These are phyloP conservation scores for Gyromitra esculenta DNA, from an alignment of 2,329 filamentous ascomycete genomes.

Conservation along the genomic window DNA sequence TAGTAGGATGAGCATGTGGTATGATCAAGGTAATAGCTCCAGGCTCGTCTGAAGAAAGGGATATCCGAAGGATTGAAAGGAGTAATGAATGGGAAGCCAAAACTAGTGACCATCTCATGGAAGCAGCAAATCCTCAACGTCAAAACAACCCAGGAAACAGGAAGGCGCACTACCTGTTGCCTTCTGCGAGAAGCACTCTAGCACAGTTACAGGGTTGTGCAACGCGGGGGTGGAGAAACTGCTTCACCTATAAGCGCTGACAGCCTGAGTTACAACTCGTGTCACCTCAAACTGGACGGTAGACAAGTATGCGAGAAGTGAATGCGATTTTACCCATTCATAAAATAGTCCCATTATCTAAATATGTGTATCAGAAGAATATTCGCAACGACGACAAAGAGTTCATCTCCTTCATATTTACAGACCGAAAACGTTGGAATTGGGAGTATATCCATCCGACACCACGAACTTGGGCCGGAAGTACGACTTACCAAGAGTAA, in stretches of 20 bases:
- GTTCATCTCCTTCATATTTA: background rate
- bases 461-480: background rate
- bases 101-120: background rate
- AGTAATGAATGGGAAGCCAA: background rate
- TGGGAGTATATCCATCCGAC: background rate
- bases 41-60: background rate
- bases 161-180: conserved; percentile 14
- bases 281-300: background rate
- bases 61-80: background rate
- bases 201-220: conserved; percentile 20
- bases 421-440: background rate
- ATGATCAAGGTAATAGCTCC: background rate
- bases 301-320: background rate
- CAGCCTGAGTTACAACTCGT: background rate
- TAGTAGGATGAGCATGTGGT: background rate
- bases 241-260: conserved; percentile 27
- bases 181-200: background rate
- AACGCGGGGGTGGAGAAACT: conserved; percentile 17
- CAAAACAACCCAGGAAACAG: conserved; percentile 13
- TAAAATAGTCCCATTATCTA: background rate
- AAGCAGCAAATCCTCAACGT: background rate
- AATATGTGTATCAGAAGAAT: background rate
- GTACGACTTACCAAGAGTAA: background rate
- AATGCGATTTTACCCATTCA: background rate
- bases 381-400: background rate